Evolutionary conservation across 768 basidiomycete species (phyloP).

Genomic region (Candolleomyces eurysporus): DNA sequence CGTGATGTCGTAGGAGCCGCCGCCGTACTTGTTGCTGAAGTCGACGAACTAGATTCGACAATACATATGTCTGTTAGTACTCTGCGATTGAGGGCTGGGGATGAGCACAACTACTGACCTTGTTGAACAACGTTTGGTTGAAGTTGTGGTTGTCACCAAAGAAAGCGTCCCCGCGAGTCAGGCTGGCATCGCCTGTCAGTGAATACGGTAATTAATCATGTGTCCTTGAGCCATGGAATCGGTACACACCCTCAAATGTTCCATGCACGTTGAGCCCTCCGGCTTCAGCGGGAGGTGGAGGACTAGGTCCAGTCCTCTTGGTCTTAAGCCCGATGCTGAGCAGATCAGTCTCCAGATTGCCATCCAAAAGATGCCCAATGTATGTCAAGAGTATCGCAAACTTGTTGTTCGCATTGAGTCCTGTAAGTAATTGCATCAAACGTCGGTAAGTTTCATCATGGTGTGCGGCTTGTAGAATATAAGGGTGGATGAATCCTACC

Average conservation of each 20-base stretch:
- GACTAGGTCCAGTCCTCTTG: conserved; percentile 14
- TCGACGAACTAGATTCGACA: conserved; percentile 8
- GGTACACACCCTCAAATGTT: conserved; percentile 14
- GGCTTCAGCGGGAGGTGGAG: conserved; percentile 14
- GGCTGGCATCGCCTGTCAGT: background rate
- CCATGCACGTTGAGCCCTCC: conserved; percentile 17
- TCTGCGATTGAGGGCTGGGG: too few species aligned
- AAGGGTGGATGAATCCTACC: background rate
- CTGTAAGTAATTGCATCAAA: background rate
- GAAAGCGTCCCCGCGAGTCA: conserved; percentile 11
- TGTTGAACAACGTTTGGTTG: conserved; percentile 20
- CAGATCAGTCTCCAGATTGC: conserved; percentile 15
- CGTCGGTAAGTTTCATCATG: background rate
- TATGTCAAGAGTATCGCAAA: conserved; percentile 14
- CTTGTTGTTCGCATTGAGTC: conserved; percentile 15
- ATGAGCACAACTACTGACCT: conserved; percentile 4
- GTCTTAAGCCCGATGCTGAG: conserved; percentile 19
- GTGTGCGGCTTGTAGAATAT: background rate
- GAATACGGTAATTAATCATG: background rate
- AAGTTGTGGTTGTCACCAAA: conserved; percentile 21
- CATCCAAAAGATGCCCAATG: conserved; percentile 15
- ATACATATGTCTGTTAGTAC: background rate
- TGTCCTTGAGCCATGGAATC: conserved; percentile 7
- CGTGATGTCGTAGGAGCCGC: conserved; percentile 17
- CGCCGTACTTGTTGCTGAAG: conserved; percentile 16